These are phyloP conservation scores for Hypoxylon crocopeplum DNA, from an alignment of 495 filamentous ascomycete genomes.

Conservation along the genomic window DNA sequence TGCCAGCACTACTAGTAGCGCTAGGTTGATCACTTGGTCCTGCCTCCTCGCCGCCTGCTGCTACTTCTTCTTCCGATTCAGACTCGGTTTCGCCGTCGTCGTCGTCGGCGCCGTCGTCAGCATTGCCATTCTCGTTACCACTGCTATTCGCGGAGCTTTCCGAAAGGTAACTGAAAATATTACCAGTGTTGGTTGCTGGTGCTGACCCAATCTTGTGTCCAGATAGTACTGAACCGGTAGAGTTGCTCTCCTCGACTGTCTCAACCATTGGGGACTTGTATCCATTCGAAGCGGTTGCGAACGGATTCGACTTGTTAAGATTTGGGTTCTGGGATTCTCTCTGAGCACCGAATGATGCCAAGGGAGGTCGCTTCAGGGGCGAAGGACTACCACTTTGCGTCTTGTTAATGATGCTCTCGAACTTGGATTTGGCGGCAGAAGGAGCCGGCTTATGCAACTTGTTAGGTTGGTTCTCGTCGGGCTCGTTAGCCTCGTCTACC, in stretches of 20 bases:
- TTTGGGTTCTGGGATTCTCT: constrained; percentile 28
- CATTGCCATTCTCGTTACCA: constrained; percentile 52
- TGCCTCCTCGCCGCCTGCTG: constrained; percentile 49
- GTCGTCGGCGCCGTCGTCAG: constrained; percentile 47
- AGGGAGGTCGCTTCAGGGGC: constrained; percentile 24
- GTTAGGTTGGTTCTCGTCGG: constrained; percentile 63
- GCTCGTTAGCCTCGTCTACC: constrained; percentile 47
- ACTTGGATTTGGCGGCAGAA: constrained; percentile 53
- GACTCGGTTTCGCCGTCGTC: constrained; percentile 51
- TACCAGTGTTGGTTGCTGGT: constrained; percentile 40
- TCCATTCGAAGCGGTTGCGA: constrained; percentile 24
- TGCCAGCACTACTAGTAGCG: constrained; percentile 39
- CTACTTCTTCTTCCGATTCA: constrained; percentile 54
- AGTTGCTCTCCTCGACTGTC: not conserved
- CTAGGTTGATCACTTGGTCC: constrained; percentile 43
- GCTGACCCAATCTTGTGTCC: constrained; percentile 19
- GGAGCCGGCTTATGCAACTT: constrained; percentile 65
- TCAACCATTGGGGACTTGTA: constrained; percentile 20
- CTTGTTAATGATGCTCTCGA: constrained; percentile 56
- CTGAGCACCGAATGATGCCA: constrained; percentile 29
- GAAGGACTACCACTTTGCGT: constrained; percentile 20
- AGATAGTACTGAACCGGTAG: constrained; percentile 23
- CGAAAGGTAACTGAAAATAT: constrained; percentile 70
- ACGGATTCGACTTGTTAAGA: constrained; percentile 40
- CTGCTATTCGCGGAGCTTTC: constrained; percentile 56